Conservation (phyloP, 768 basidiomycete species). For the Macrolepiota fuliginosa region DNA sequence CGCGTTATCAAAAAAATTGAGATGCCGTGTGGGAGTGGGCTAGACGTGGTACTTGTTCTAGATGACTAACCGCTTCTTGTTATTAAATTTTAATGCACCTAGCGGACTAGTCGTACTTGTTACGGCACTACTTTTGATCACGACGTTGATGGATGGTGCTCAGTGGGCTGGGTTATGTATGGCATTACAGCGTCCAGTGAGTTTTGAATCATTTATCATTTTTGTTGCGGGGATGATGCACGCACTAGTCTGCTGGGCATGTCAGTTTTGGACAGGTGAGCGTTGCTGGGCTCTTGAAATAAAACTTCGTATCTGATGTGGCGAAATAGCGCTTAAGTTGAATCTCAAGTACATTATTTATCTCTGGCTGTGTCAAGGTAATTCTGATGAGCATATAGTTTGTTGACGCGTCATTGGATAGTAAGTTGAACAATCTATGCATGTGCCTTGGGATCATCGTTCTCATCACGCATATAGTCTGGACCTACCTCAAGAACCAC, state of each 20-base stretch:
- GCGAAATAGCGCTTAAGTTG: too few relatives aligned
- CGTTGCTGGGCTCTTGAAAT: too few relatives aligned
- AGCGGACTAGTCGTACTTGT: slow-evolving; percentile 72
- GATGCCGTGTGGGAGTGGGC: too few relatives aligned
- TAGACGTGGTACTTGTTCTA: slow-evolving; percentile 86
- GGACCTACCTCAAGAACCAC: slow-evolving; percentile 85
- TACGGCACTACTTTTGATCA: slow-evolving; percentile 75
- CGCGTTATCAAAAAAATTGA: too few relatives aligned
- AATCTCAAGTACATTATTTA: neutral
- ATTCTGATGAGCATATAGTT: slow-evolving; percentile 39
- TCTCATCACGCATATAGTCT: slow-evolving; percentile 31
- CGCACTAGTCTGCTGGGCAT: too few relatives aligned
- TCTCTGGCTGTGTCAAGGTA: neutral
- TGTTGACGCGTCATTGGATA: slow-evolving; percentile 92
- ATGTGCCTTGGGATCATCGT: too few relatives aligned
- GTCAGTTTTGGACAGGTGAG: too few relatives aligned
- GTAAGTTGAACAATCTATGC: slow-evolving; percentile 27
- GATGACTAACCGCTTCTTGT: too few relatives aligned
- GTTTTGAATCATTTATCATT: too few relatives aligned
- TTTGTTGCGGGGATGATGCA: too few relatives aligned
- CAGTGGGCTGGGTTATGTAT: slow-evolving; percentile 72
- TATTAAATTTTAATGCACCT: slow-evolving; percentile 79
- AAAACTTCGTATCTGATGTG: too few relatives aligned
- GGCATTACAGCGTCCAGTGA: slow-evolving; percentile 42
- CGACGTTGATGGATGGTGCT: slow-evolving; percentile 48